Evolutionary conservation across 805 yeast genomes (phyloP).

Genomic region (Candida maesae): DNA sequence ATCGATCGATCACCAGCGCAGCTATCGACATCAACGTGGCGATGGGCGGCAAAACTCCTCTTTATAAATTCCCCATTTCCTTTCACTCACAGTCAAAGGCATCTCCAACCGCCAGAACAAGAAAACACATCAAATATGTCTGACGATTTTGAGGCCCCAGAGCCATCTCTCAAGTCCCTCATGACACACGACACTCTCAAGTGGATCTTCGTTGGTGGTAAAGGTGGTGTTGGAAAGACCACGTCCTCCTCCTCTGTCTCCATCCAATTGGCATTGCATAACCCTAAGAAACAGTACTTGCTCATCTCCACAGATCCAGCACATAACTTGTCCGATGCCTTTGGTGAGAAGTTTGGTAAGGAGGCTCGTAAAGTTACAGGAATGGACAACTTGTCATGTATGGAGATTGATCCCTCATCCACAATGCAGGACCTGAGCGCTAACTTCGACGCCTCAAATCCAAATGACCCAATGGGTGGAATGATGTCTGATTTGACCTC

Average conservation of each 20-base stretch:
- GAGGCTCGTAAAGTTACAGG: constrained; percentile 95
- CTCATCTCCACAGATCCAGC: constrained; percentile 98
- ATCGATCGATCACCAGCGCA: too few species aligned
- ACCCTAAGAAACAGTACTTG: constrained; percentile 77
- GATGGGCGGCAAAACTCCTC: too few species aligned
- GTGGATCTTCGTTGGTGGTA: constrained; percentile 99
- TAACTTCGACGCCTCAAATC: constrained; percentile 36
- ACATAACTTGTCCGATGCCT: constrained; percentile 95
- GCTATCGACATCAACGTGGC: too few species aligned
- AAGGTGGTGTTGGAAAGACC: constrained; percentile 99
- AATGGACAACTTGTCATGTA: constrained; percentile 81
- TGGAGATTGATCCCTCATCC: constrained; percentile 98
- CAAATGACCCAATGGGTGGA: constrained; percentile 52
- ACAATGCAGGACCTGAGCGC: constrained; percentile 84
- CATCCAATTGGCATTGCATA: constrained; percentile 80
- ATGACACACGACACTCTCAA: constrained; percentile 67
- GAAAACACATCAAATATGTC: constrained; percentile 15
- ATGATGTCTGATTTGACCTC: constrained; percentile 90
- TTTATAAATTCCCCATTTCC: too few species aligned
- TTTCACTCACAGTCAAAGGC: too few species aligned
- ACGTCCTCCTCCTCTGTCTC: constrained; percentile 96
- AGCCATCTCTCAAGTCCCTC: constrained; percentile 67
- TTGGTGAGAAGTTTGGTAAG: constrained; percentile 96
- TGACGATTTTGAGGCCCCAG: constrained; percentile 33
- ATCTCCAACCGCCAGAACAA: too few species aligned